Evolutionary conservation across 2,329 filamentous ascomycete genomes (phyloP), one percentile per base, ranked within the genome.

Genomic region (Sporothrix sp.): DNA sequence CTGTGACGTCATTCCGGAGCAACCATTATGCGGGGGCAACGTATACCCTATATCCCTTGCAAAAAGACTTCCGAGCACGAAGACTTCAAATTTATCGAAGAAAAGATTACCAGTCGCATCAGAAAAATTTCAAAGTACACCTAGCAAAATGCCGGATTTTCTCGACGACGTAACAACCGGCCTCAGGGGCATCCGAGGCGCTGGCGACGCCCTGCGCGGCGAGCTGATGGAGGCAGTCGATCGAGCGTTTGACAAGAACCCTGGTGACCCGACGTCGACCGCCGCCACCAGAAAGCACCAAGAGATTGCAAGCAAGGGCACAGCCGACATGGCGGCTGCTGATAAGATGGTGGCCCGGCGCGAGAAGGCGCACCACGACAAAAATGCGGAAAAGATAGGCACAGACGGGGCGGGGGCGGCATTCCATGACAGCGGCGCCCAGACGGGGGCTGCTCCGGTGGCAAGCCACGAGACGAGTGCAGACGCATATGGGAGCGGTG

Each of bases 141-240:
- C 13, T 1, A 21, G 13, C 16, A 37, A 16, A 21, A 40, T 23
- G 38, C n/a, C 38, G 21, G 27, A 25, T 14, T 40, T 40, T 9
- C 38, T 40, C 38, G 21, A 40, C 38, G 38, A 40, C 14, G 18
- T 40, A 3, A 40, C 38, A 11, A 40, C 38, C 38, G 38, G 38
- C 23, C 38, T 40, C 38, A 40, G 27, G 38, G 38, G 38, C 38
- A 40, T 40, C 38, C 38, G 38, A 13, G 38, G 38, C 23, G 38
- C 38, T 14, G 38, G 38, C 21, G 38, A 40, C 21, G 38, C 38
- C 38, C 21, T 40, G 14, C 38, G 38, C 21, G 38, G 38, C 38
- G 38, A 40, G 38, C 38, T 40, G 38, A 40, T 40, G 38, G 38
- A 40, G 21, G 38, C 38, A 2, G 38, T 40, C 14, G 38, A 40